Percentiles rank a stretch among this genome's conserved stretches.
phyloP scores from a whole-genome alignment of 1,284 basidiomycete species.

The Apiotrichum sp. region DNA sequence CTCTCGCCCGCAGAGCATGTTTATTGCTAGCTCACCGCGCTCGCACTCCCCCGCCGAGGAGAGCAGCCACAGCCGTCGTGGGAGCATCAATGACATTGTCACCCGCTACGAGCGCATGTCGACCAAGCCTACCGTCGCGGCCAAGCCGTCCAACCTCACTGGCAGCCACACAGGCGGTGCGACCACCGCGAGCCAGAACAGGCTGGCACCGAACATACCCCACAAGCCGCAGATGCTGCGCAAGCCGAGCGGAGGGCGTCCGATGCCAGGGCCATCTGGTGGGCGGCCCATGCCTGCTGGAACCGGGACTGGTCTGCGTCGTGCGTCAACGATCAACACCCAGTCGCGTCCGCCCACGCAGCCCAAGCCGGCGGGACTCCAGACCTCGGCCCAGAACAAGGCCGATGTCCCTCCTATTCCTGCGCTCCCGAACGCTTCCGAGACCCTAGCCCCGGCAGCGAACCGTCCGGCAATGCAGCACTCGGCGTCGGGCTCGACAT shows the following conservation, averaged over 20 bases:
- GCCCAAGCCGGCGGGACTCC: slow-evolving; percentile 7
- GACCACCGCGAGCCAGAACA: slow-evolving; percentile 5
- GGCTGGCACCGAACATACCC: slow-evolving; percentile 19
- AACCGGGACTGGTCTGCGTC: neutral
- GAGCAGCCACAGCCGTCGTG: slow-evolving; percentile 25
- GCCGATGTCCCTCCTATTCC: neutral
- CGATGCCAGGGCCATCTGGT: neutral
- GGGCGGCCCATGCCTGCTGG: neutral
- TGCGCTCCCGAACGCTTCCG: neutral
- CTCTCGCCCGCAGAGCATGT: slow-evolving; percentile 9
- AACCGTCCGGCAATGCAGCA: slow-evolving; percentile 10
- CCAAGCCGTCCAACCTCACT: neutral
- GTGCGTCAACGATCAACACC: neutral
- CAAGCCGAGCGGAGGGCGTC: slow-evolving; percentile 14
- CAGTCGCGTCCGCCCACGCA: neutral
- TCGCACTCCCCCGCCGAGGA: slow-evolving; percentile 3
- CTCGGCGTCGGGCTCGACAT: slow-evolving; percentile 28
- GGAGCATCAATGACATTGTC: slow-evolving; percentile 43
- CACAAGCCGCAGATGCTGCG: slow-evolving; percentile 27
- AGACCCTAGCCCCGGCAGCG: neutral
- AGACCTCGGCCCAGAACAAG: neutral
- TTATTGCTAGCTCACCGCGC: neutral
- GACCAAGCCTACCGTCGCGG: neutral
- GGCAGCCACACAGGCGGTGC: neutral
- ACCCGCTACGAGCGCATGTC: slow-evolving; percentile 34